Percentiles rank a stretch among this genome's conserved stretches.
Evolutionary conservation across 2,329 filamentous ascomycete genomes (phyloP).

Genomic region (Orbilia quercus): DNA sequence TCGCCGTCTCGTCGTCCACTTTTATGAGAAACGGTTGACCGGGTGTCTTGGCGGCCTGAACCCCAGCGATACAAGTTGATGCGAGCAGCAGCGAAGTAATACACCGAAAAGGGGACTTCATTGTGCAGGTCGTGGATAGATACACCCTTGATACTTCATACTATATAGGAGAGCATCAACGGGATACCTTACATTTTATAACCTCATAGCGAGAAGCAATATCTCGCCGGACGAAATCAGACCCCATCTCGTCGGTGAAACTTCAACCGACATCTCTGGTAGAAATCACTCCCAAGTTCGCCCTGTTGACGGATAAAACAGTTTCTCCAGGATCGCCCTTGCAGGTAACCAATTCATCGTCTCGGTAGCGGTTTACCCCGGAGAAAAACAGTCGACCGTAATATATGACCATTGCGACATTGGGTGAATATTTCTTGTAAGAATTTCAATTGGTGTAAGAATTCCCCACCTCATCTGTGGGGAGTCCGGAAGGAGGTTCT

Average conservation of each 20-base stretch:
- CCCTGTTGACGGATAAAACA: not conserved
- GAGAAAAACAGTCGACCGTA: not conserved
- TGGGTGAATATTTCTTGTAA: not conserved
- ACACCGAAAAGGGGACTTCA: not conserved
- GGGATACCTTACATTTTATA: not conserved
- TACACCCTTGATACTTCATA: not conserved
- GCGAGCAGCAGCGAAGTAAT: not conserved
- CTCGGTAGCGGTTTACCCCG: not conserved
- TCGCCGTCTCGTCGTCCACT: constrained; percentile 7
- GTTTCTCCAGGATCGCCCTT: not conserved
- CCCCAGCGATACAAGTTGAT: not conserved
- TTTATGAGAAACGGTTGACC: constrained; percentile 23
- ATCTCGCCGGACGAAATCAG: not conserved
- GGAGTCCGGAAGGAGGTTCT: too few relatives aligned
- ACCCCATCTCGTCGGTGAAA: not conserved
- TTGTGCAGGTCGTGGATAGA: constrained; percentile 5
- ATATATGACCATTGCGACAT: not conserved
- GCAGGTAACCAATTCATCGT: not conserved
- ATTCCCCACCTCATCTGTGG: not conserved
- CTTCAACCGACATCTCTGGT: not conserved
- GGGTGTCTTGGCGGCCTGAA: not conserved
- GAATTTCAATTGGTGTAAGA: constrained; percentile 14
- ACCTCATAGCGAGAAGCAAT: not conserved
- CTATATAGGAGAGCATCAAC: not conserved
- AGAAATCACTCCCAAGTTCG: not conserved